These are phyloP conservation scores for Selaginella moellendorffii DNA, from an alignment of 75 land plant genomes.

Conservation along the genomic window DNA sequence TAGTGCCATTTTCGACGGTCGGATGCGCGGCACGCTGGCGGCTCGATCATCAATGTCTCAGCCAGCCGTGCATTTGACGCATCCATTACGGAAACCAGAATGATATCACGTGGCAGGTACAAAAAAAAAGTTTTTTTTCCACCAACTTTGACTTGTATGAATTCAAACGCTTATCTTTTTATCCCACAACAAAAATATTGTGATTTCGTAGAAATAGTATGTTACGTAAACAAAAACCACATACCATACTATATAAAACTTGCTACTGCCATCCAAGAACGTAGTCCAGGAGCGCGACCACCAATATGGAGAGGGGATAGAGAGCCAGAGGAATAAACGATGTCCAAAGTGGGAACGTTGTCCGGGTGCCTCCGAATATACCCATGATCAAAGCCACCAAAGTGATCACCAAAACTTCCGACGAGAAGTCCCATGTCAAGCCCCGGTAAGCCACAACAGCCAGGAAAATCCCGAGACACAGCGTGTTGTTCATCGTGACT, in stretches of 20 bases:
- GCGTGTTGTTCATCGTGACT: conserved; percentile 39
- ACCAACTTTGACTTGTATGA: background rate
- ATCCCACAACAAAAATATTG: too few relatives aligned
- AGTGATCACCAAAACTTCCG: conserved; percentile 35
- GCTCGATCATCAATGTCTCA: background rate
- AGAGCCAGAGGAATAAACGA: background rate
- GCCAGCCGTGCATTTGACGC: background rate
- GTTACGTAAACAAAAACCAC: too few relatives aligned
- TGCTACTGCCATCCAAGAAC: conserved; percentile 79
- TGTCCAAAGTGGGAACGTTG: conserved; percentile 4
- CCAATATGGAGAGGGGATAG: background rate
- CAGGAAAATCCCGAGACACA: conserved; percentile 33
- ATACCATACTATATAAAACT: too few relatives aligned
- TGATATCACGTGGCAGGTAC: background rate
- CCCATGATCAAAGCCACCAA: conserved; percentile 34
- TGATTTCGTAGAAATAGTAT: too few relatives aligned
- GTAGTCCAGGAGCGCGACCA: conserved; percentile 27
- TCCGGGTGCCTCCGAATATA: background rate
- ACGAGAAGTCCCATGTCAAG: conserved; percentile 39
- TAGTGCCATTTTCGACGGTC: background rate
- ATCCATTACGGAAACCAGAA: background rate
- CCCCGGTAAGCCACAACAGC: conserved; percentile 32
- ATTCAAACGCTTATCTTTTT: too few relatives aligned
- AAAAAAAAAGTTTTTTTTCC: too few relatives aligned
- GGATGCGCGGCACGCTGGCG: background rate